phyloP scores from a whole-genome alignment of 2,329 filamentous ascomycete species.

The Cryoendolithus antarcticus region DNA sequence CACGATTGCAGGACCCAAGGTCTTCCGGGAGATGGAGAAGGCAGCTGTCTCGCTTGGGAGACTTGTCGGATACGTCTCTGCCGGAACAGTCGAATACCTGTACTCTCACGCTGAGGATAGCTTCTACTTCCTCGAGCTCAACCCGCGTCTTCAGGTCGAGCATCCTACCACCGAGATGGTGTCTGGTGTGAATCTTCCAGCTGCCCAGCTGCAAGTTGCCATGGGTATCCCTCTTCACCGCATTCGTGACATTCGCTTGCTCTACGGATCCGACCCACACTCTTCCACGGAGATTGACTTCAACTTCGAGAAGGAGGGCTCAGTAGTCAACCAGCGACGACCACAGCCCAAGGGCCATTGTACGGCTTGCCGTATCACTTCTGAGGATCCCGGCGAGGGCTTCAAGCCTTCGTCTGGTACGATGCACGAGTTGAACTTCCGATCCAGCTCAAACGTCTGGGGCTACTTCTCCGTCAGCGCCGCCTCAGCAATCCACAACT shows the following conservation, averaged over 20 bases:
- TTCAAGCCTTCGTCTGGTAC: constrained; percentile 99
- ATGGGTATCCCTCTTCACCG: constrained; percentile 96
- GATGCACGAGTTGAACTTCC: constrained; percentile 98
- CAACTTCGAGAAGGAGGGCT: constrained; percentile 80
- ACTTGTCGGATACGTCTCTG: constrained; percentile 95
- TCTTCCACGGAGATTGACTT: constrained; percentile 84
- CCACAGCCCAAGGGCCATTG: constrained; percentile 93
- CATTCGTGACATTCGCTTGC: constrained; percentile 86
- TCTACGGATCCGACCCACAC: constrained; percentile 91
- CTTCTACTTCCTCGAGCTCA: constrained; percentile 98
- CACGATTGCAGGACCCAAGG: constrained; percentile 78
- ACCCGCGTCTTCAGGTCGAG: constrained; percentile 98
- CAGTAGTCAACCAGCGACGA: constrained; percentile 71
- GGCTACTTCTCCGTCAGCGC: constrained; percentile 99
- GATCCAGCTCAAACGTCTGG: constrained; percentile 97
- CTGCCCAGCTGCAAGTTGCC: constrained; percentile 93
- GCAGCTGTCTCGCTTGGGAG: constrained; percentile 87
- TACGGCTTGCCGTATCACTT: constrained; percentile 97
- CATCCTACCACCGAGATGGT: constrained; percentile 99
- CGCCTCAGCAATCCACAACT: constrained; percentile 94
- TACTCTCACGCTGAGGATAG: constrained; percentile 97
- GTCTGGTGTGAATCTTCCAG: constrained; percentile 89
- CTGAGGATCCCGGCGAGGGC: constrained; percentile 94
- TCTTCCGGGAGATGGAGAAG: constrained; percentile 93
- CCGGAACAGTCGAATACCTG: constrained; percentile 95